phyloP scores from a whole-genome alignment of 176 grass and related monocot genomes.

The Lolium multiflorum region DNA sequence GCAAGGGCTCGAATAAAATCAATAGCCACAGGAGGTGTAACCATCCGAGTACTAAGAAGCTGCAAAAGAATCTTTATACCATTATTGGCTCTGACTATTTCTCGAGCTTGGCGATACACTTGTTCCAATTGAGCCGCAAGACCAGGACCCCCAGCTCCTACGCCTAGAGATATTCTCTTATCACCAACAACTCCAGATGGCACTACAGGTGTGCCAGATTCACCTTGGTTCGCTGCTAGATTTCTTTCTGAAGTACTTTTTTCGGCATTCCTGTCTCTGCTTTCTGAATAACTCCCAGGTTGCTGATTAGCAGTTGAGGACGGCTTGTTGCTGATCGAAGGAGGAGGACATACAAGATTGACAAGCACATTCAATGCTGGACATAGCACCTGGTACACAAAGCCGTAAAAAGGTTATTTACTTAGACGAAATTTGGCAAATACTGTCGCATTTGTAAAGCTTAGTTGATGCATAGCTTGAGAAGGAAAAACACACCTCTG shows the following conservation, averaged over 20 bases:
- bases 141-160: slow-evolving; percentile 85
- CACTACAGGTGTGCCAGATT: slow-evolving; percentile 59
- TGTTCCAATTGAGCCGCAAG: slow-evolving; percentile 99
- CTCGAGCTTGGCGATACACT: slow-evolving; percentile 91
- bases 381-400: slow-evolving; percentile 74
- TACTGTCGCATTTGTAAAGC: slow-evolving; percentile 15
- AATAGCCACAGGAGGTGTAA: slow-evolving; percentile 82
- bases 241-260: slow-evolving; percentile 56
- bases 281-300: slow-evolving; percentile 63
- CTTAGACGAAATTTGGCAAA: slow-evolving; percentile 5
- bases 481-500: slow-evolving; percentile 69
- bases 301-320: slow-evolving; percentile 65
- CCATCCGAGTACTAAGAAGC: slow-evolving; percentile 89
- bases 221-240: slow-evolving; percentile 52
- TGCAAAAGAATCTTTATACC: slow-evolving; percentile 98
- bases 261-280: slow-evolving; percentile 68
- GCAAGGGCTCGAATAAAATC: slow-evolving; percentile 92
- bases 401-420: slow-evolving; percentile 4
- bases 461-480: slow-evolving; percentile 38
- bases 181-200: slow-evolving; percentile 81
- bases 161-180: slow-evolving; percentile 86
- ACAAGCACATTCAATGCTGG: slow-evolving; percentile 94
- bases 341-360: slow-evolving; percentile 97
- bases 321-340: slow-evolving; percentile 93
- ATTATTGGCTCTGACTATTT: slow-evolving; percentile 93